Base-by-base conservation (phyloP, 352 stramenopile species). In the Phytophthora foliorum region DNA sequence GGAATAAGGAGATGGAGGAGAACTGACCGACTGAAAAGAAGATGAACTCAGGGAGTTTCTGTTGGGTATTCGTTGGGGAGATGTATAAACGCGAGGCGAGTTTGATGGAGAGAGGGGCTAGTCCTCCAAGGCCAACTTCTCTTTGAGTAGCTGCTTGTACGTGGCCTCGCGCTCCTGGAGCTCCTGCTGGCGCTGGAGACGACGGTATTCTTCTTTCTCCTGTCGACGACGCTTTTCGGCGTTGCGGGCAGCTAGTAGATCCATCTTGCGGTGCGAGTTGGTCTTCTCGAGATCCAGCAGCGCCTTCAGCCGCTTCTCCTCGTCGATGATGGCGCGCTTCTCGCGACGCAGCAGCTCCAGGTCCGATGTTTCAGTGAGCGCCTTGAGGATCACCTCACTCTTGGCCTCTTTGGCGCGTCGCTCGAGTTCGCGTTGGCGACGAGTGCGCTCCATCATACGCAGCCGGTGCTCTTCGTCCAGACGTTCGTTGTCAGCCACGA, bases 241-340 rank as follows among this genome's bases (percentile, higher is more conserved):
- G 34, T 95, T 89, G 24, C 94, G 84, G 9, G 95, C 95, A 0
- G 93, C 94, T 14, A 97, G 77, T 44, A 98, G 76, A 57, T 98
- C 94, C 50, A 92, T 80, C 72, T 98, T 98, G 10, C 91, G 81
- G 59, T 98, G 92, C 1, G 86, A 91, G 38, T 97, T 98, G 51
- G 89, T 97, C 75, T 98, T 98, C 57, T 98, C 94, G 0, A 98
- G 82, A 63, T 98, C 92, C 53, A 98, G 72, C 2, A 98, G 75
- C 27, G 95, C 94, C 64, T 97, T 98, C 34, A 98, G 64, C 3
- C 95, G 89, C 55, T 94, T 93, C 75, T 98, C 95, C 72, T 98
- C 95, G 56, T 98, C 89, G 32, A 98, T 92, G 61, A 98, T 98
- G 5, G 94, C 93, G 21, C 94, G 85, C 84, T 98, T 98, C 67